Conservation (phyloP, 352 stramenopile species). For the Globisporangium sylvaticum region DNA sequence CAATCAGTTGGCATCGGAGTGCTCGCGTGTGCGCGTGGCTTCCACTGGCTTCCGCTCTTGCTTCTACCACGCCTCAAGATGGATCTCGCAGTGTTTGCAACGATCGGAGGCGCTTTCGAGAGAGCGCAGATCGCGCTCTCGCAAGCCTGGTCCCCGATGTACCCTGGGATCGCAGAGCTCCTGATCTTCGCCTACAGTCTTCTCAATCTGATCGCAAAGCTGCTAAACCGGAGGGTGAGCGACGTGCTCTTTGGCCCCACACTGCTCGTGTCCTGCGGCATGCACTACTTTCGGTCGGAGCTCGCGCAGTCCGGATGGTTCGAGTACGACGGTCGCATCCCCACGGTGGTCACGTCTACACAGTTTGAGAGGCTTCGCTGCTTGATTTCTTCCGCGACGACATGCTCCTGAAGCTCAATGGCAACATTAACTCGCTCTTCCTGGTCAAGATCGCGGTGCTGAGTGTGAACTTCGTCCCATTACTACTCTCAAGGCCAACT, state of each 20-base stretch:
- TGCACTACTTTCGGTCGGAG: slow-evolving; percentile 11
- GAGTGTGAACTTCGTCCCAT: slow-evolving; percentile 4
- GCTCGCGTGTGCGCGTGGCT: slow-evolving; percentile 13
- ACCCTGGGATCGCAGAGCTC: slow-evolving; percentile 24
- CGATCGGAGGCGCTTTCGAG: slow-evolving; percentile 21
- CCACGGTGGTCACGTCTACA: neutral
- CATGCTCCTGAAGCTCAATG: slow-evolving; percentile 7
- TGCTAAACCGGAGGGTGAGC: slow-evolving; percentile 17
- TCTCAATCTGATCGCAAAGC: slow-evolving; percentile 19
- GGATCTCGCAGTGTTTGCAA: slow-evolving; percentile 23
- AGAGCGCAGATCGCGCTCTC: slow-evolving; percentile 14
- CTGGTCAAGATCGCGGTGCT: slow-evolving; percentile 1
- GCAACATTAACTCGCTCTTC: slow-evolving; percentile 14
- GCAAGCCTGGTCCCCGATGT: slow-evolving; percentile 29
- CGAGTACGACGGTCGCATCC: neutral
- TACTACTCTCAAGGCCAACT: neutral
- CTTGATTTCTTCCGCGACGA: slow-evolving; percentile 1
- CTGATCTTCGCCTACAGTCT: slow-evolving; percentile 24
- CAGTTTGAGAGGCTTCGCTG: neutral
- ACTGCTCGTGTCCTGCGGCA: slow-evolving; percentile 13
- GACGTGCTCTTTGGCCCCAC: slow-evolving; percentile 23
- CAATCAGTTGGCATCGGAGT: slow-evolving; percentile 16
- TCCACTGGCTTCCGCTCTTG: slow-evolving; percentile 16
- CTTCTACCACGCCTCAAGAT: slow-evolving; percentile 21
- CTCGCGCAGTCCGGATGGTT: slow-evolving; percentile 1